Evolutionary conservation across 257 asterid species (phyloP), one percentile per base, ranked within the genome.

Genomic region (Solanum sitiens): DNA sequence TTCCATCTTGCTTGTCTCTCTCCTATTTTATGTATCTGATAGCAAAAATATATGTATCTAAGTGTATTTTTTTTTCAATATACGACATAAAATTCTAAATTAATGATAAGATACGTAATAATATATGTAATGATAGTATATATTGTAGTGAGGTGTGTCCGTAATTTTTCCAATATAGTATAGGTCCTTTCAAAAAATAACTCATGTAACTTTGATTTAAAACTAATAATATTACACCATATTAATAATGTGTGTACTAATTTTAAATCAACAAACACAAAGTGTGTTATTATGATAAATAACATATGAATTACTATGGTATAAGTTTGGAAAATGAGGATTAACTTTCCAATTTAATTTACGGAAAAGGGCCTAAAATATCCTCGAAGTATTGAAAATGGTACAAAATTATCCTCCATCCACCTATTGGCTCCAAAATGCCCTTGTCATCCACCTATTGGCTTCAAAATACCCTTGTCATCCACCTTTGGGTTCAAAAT

Each of bases 321-420:
- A 10, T 10, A 14, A 63, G 30, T 23, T 63, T 23, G 15, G 30
- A 11, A 61, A 63, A 23, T 23, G 39, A 37, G 39, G 39, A 82
- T 85, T 79, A 88, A 87, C 87, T 91, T 90, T 86, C 27, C 86
- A 87, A 87, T 87, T 89, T 87, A 11, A n/a, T 65, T n/a, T 68
- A 32, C 33, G 5, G n/a, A n/a, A n/a, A n/a, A n/a, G n/a, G n/a
- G n/a, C n/a, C n/a, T n/a, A n/a, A n/a, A n/a, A n/a, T n/a, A n/a
- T n/a, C n/a, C n/a, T n/a, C n/a, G n/a, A n/a, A n/a, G n/a, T n/a
- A n/a, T n/a, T n/a, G n/a, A n/a, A n/a, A n/a, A n/a, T n/a, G n/a
- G n/a, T n/a, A n/a, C n/a, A n/a, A n/a, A n/a, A n/a, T n/a, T n/a
- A n/a, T n/a, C n/a, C n/a, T n/a, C n/a, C n/a, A n/a, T n/a, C n/a